Base-by-base conservation (phyloP, 768 basidiomycete genomes). In the Leccinellum albellum region DNA sequence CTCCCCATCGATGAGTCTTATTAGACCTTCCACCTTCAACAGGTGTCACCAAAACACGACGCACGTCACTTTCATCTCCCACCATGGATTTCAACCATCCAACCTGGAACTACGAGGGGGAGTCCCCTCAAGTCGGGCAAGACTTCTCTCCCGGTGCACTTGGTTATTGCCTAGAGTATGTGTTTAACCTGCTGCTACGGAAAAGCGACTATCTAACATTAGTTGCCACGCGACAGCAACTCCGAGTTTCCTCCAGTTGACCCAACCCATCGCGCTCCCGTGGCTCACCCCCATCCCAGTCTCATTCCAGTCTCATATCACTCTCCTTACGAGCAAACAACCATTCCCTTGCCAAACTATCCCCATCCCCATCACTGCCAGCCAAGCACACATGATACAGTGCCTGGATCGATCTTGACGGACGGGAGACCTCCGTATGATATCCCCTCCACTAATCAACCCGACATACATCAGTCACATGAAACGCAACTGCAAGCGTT, bases 101-200 rank as follows among this genome's bases (percentile, higher is more conserved):
- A 6, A 13, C 17, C 6, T 6, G 45, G 49, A 35, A 14, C 20
- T 21, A n/a, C 21, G 35, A 51, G 12, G 52, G 17, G 13, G 32
- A 51, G 20, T 21, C 21, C 42, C 3, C 8, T 26, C 35, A 17
- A 10, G 17, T 6, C 32, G n/a, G 8, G 20, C 58, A 60, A 44
- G 24, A 21, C 29, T 6, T 12, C 33, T 5, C 7, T 17, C 21
- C 46, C 23, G 12, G n/a, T 9, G 13, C 48, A 31, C 29, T 29
- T 54, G 17, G 51, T 54, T 4, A 7, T 48, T 13, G 20, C 49
- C 3, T 4, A 3, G 9, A 13, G 63, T 65, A 59, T 15, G 63
- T 48, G 31, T 33, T 9, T 8, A 6, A 4, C 48, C 44, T 53
- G 3, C 12, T 6, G 9, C 6, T n/a, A 14, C 17, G 21, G n/a